A percentile compares a stretch with the other conserved stretches of the same genome.
Conservation (phyloP, 495 filamentous ascomycete genomes). For the Aspergillus cavernicola region DNA sequence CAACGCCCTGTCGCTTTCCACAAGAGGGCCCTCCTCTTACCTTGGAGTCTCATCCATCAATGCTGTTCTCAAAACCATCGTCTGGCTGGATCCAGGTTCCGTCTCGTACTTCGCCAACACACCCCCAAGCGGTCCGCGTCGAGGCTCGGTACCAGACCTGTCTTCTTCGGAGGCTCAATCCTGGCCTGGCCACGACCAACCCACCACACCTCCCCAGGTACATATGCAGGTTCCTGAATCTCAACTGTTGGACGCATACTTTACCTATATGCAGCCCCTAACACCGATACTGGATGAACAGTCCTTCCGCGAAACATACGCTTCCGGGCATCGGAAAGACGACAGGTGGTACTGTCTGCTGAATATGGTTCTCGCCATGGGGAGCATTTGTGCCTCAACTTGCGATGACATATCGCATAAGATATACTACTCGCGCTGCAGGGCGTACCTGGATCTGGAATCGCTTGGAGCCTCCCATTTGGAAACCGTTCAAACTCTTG, state of each 20-base stretch:
- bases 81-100: constrained; percentile 66
- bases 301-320: constrained; percentile 68
- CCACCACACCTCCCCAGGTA: constrained; percentile 25
- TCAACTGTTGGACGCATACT: constrained; percentile 71
- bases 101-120: constrained; percentile 51
- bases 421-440: constrained; percentile 67
- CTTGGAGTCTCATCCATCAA: constrained; percentile 80
- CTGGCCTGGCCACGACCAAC: constrained; percentile 25
- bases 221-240: constrained; percentile 37
- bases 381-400: constrained; percentile 66
- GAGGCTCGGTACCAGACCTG: constrained; percentile 14
- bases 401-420: constrained; percentile 68
- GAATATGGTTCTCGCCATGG: constrained; percentile 79
- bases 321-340: constrained; percentile 63
- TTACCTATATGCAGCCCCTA: constrained; percentile 70
- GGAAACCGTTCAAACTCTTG: constrained; percentile 67
- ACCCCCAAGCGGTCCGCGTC: constrained; percentile 25
- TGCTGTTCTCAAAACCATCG: constrained; percentile 75
- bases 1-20: constrained; percentile 71
- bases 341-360: constrained; percentile 70
- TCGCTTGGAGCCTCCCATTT: constrained; percentile 54
- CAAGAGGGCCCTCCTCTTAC: constrained; percentile 70
- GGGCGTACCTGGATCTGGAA: constrained; percentile 64
- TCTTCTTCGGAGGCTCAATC: constrained; percentile 26
- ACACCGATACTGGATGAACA: constrained; percentile 75